phyloP scores from a whole-genome alignment of 1,284 basidiomycete genomes.

The Kwoniella shivajii region DNA sequence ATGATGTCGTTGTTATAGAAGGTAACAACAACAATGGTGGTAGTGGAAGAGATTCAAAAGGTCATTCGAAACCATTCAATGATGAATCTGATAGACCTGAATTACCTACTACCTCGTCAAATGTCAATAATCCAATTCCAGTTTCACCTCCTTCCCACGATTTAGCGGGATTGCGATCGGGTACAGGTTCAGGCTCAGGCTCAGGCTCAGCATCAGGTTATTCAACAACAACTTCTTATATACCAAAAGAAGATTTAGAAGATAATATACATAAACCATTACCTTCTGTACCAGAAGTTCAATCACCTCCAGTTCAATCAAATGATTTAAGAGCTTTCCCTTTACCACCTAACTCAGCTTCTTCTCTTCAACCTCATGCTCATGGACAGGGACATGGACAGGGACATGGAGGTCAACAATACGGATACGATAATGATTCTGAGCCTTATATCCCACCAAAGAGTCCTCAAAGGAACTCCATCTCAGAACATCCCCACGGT shows the following conservation, averaged over 20 bases:
- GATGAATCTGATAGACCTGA: slow-evolving; percentile 22
- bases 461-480: slow-evolving; percentile 4
- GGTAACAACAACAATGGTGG: too few species aligned
- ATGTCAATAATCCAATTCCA: slow-evolving; percentile 25
- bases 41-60: slow-evolving; percentile 3
- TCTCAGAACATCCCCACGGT: neutral
- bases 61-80: slow-evolving; percentile 16
- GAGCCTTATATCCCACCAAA: slow-evolving; percentile 2
- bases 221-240: slow-evolving; percentile 1
- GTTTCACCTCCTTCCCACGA: neutral
- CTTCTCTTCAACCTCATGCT: too few species aligned
- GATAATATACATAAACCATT: slow-evolving; percentile 15
- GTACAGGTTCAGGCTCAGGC: too few species aligned
- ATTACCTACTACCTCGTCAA: slow-evolving; percentile 23
- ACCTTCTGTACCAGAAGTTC: slow-evolving; percentile 21
- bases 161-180: too few species aligned
- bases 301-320: neutral
- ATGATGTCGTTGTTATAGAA: slow-evolving; percentile 21
- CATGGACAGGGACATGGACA: neutral
- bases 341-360: neutral
- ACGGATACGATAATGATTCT: too few species aligned
- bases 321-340: slow-evolving; percentile 1
- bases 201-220: too few species aligned
- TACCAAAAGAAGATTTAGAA: slow-evolving; percentile 2
- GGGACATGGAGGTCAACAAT: neutral